These are phyloP conservation scores for Ceriops tagal DNA, from an alignment of 345 rosid genomes.

Conservation along the genomic window DNA sequence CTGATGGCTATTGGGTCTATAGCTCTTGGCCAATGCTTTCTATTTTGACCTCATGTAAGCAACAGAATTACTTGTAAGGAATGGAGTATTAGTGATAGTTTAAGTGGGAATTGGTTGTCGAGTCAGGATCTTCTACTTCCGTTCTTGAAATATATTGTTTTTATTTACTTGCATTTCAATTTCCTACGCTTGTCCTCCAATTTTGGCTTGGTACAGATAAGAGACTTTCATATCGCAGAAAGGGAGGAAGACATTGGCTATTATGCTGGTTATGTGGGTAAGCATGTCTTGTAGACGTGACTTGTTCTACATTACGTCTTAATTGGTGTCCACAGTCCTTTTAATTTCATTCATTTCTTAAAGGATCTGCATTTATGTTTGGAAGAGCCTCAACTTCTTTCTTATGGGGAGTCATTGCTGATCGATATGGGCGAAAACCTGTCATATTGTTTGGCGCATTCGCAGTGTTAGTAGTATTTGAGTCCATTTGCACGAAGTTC, in stretches of 20 bases:
- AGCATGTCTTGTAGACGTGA: background rate
- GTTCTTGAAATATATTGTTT: too few relatives aligned
- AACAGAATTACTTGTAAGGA: background rate
- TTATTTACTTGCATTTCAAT: too few relatives aligned
- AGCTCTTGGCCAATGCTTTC: background rate
- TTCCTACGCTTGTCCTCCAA: background rate
- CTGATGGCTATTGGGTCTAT: background rate
- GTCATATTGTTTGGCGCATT: slow-evolving; percentile 49
- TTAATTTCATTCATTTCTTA: slow-evolving; percentile 5
- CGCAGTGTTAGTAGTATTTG: slow-evolving; percentile 46
- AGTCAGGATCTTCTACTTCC: background rate
- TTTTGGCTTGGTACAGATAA: slow-evolving; percentile 34
- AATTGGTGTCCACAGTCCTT: background rate
- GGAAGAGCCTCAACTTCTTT: slow-evolving; percentile 82
- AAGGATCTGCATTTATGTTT: slow-evolving; percentile 80
- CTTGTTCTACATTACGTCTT: background rate
- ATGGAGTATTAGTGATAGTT: background rate
- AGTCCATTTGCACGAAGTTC: background rate
- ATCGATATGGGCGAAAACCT: slow-evolving; percentile 77
- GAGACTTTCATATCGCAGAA: slow-evolving; percentile 57
- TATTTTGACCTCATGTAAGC: too few relatives aligned
- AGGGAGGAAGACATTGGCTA: slow-evolving; percentile 71
- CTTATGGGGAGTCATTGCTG: slow-evolving; percentile 72
- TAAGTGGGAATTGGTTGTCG: background rate
- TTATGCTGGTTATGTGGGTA: slow-evolving; percentile 70